Evolutionary conservation across 768 basidiomycete genomes (phyloP).

Genomic region (Lactarius hengduanensis): DNA sequence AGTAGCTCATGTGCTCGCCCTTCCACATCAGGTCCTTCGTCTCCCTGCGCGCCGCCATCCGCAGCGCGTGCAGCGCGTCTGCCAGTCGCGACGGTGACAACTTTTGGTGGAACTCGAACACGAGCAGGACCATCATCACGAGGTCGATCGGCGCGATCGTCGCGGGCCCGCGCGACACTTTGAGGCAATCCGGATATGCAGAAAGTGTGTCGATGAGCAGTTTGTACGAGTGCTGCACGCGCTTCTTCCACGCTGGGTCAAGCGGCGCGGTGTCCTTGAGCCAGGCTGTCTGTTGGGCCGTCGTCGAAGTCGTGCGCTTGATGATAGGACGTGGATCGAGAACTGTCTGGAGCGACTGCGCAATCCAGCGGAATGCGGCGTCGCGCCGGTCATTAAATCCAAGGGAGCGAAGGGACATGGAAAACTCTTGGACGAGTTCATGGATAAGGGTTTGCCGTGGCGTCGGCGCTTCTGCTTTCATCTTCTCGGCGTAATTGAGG

Average conservation of each 20-base stretch:
- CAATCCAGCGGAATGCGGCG: slow-evolving; percentile 56
- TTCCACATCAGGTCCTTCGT: slow-evolving; percentile 28
- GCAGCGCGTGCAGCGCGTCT: slow-evolving; percentile 16
- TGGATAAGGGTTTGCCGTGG: slow-evolving; percentile 30
- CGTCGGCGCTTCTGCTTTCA: slow-evolving; percentile 32
- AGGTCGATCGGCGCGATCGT: slow-evolving; percentile 30
- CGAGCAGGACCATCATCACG: slow-evolving; percentile 24
- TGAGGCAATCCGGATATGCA: slow-evolving; percentile 15
- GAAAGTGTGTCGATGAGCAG: slow-evolving; percentile 21
- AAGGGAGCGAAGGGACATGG: slow-evolving; percentile 33
- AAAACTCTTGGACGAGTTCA: slow-evolving; percentile 26
- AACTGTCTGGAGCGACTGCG: slow-evolving; percentile 53
- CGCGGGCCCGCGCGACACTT: slow-evolving; percentile 21
- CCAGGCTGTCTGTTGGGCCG: slow-evolving; percentile 51
- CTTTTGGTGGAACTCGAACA: slow-evolving; percentile 19
- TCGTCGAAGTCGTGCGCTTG: slow-evolving; percentile 34
- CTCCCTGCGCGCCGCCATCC: slow-evolving; percentile 22
- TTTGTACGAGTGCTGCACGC: slow-evolving; percentile 20
- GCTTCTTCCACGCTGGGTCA: slow-evolving; percentile 14
- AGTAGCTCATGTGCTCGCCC: slow-evolving; percentile 17
- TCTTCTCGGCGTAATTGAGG: slow-evolving; percentile 33
- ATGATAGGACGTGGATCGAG: slow-evolving; percentile 40
- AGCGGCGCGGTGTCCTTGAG: slow-evolving; percentile 34
- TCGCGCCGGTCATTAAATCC: slow-evolving; percentile 55
- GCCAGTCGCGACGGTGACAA: slow-evolving; percentile 12